phyloP scores from a whole-genome alignment of 371 early-diverging fungal species.

The Thermomucor indicae-seudaticae region DNA sequence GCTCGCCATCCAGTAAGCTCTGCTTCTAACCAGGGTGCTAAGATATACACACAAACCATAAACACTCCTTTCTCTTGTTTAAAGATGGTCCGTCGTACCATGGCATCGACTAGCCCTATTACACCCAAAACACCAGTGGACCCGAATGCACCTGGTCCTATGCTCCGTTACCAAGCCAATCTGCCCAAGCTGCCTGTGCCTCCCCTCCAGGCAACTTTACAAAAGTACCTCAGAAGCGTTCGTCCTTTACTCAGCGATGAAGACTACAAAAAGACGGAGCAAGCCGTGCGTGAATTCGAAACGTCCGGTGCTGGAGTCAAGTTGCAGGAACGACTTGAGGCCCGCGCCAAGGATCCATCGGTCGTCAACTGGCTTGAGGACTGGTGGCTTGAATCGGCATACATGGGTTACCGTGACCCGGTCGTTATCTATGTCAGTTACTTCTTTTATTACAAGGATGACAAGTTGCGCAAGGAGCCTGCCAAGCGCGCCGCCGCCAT shows the following conservation, averaged over 20 bases:
- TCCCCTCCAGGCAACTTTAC: constrained; percentile 73
- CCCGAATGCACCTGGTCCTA: constrained; percentile 47
- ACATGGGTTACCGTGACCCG: constrained; percentile 95
- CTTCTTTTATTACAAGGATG: constrained; percentile 83
- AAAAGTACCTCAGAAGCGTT: constrained; percentile 75
- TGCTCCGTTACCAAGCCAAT: constrained; percentile 63
- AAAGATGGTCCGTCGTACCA: constrained; percentile 13
- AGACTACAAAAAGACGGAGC: constrained; percentile 68
- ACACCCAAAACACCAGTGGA: constrained; percentile 50
- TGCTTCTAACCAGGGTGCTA: background rate
- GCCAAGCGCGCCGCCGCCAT: constrained; percentile 87
- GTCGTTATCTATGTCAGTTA: constrained; percentile 86
- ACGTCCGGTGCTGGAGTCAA: constrained; percentile 76
- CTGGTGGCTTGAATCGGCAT: constrained; percentile 93
- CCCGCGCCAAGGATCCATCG: constrained; percentile 60
- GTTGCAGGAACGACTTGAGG: constrained; percentile 80
- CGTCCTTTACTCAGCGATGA: constrained; percentile 70
- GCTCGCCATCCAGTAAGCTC: background rate
- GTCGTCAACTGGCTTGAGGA: constrained; percentile 89
- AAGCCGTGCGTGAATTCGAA: constrained; percentile 75
- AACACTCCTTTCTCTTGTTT: no score
- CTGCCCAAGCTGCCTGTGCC: constrained; percentile 91
- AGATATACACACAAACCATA: background rate
- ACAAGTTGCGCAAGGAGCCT: constrained; percentile 70
- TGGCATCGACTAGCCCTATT: constrained; percentile 12